Percentiles rank a stretch among this genome's conserved stretches.
Evolutionary conservation across 2,329 filamentous ascomycete species (phyloP).

Genomic region (Scedosporium boydii): DNA sequence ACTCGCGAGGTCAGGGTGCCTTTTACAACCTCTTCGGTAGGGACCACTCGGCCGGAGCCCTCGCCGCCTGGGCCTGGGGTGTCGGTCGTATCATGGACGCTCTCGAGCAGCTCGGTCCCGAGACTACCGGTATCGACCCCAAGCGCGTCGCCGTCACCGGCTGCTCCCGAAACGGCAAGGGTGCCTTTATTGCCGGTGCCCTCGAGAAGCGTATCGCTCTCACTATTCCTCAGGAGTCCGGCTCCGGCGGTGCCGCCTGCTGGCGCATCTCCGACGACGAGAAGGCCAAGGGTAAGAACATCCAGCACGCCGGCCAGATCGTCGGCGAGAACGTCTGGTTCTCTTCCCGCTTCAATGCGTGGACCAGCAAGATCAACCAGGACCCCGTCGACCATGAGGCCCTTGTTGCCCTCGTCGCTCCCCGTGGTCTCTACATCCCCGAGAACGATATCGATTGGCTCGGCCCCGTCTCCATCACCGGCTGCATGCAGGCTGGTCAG

Average conservation of each 20-base stretch:
- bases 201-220: slow-evolving; percentile 49
- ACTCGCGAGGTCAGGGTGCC: slow-evolving; percentile 43
- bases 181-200: slow-evolving; percentile 51
- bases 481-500: slow-evolving; percentile 45
- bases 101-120: slow-evolving; percentile 38
- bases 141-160: slow-evolving; percentile 47
- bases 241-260: slow-evolving; percentile 50
- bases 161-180: slow-evolving; percentile 56
- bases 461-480: slow-evolving; percentile 45
- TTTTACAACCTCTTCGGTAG: slow-evolving; percentile 52
- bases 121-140: slow-evolving; percentile 38
- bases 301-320: slow-evolving; percentile 51
- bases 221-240: slow-evolving; percentile 53
- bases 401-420: slow-evolving; percentile 45
- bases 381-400: slow-evolving; percentile 50
- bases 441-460: slow-evolving; percentile 54
- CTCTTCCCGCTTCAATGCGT: slow-evolving; percentile 42
- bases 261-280: slow-evolving; percentile 46
- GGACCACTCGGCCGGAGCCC: slow-evolving; percentile 43
- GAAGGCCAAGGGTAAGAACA: slow-evolving; percentile 42
- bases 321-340: slow-evolving; percentile 56
- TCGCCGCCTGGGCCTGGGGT: slow-evolving; percentile 56
- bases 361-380: slow-evolving; percentile 32
- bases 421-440: slow-evolving; percentile 43
- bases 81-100: slow-evolving; percentile 51